Percentiles rank a stretch among this genome's conserved stretches.
These are phyloP conservation scores for Yarrowia keelungensis DNA, from an alignment of 805 yeast species.

Conservation along the genomic window DNA sequence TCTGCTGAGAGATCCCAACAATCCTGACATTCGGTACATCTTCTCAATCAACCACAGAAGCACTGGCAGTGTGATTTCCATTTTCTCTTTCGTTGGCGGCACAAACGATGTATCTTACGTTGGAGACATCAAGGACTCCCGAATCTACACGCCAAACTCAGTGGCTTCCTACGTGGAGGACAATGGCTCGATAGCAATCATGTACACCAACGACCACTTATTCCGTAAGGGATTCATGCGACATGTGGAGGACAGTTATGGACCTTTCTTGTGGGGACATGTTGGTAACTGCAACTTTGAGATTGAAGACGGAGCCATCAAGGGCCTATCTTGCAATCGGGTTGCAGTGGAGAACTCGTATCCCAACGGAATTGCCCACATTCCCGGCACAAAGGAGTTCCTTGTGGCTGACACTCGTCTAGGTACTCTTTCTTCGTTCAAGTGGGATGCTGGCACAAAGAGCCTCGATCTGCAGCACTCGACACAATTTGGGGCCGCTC, in stretches of 20 bases:
- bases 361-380: slow-evolving; percentile 22
- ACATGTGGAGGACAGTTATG: slow-evolving; percentile 10
- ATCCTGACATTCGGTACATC: slow-evolving; percentile 6
- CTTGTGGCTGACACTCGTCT: slow-evolving; percentile 19
- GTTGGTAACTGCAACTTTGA: slow-evolving; percentile 29
- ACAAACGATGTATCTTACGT: neutral
- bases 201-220: slow-evolving; percentile 27
- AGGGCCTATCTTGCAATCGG: slow-evolving; percentile 4
- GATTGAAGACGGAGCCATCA: slow-evolving; percentile 12
- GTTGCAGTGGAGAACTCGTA: slow-evolving; percentile 25
- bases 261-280: slow-evolving; percentile 22
- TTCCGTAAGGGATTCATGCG: slow-evolving; percentile 24
- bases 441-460: neutral
- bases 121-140: slow-evolving; percentile 17
- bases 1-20: slow-evolving; percentile 1
- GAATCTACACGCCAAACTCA: slow-evolving; percentile 16
- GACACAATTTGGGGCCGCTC: slow-evolving; percentile 11
- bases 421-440: slow-evolving; percentile 9
- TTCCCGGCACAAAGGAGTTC: slow-evolving; percentile 11
- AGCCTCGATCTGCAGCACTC: slow-evolving; percentile 1
- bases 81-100: slow-evolving; percentile 2
- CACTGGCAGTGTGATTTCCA: slow-evolving; percentile 19
- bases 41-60: slow-evolving; percentile 26
- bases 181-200: slow-evolving; percentile 14
- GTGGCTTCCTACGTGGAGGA: slow-evolving; percentile 14